Evolutionary conservation across 2,329 filamentous ascomycete species (phyloP), one percentile per base, ranked within the genome.

Genomic region (Aspergillus aculeatinus): DNA sequence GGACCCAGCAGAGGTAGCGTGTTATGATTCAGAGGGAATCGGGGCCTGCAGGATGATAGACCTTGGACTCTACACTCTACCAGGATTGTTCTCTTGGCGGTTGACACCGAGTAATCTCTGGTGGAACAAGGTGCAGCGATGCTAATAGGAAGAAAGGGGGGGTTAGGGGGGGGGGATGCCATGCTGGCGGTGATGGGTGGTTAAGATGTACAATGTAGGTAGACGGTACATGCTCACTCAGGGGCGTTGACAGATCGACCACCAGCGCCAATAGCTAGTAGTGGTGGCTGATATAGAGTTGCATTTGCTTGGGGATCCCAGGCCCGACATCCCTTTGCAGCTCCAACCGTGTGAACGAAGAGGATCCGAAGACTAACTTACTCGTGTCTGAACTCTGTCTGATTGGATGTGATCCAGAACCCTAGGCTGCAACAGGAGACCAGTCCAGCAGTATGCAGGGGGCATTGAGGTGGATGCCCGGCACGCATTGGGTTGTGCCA

Each of bases 221-320:
- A 19, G 16, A 44, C 1, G 16, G 16, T 44, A 35, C 33, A 44
- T 44, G 39, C 39, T 44, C 39, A 9, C 12, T 44, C 39, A 44
- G 39, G 39, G 39, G 16, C 39, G 39, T 44, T 44, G 39, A 44
- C 39, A 19, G 39, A 16, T 44, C 16, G 6, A 16, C 6, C n/a
- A 16, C 16, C 39, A 16, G 16, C 39, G 44, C 35, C 51, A 29
- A 44, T 27, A 39, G 16, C 23, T 53, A 16, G 12, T 58, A 52
- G 27, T 33, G 25, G 56, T 51, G 56, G 49, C 56, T 58, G 39
- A 51, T 48, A 48, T 52, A 58, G 50, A 48, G 29, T 48, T 21
- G 50, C 33, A 29, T 53, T n/a, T 6, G 39, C 39, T 16, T 44
- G 16, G 39, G 16, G 16, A 44, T 44, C 5, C n/a, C 39, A 44